Conservation (phyloP, 2,329 filamentous ascomycete species). For the Hypoxylon sp. region DNA sequence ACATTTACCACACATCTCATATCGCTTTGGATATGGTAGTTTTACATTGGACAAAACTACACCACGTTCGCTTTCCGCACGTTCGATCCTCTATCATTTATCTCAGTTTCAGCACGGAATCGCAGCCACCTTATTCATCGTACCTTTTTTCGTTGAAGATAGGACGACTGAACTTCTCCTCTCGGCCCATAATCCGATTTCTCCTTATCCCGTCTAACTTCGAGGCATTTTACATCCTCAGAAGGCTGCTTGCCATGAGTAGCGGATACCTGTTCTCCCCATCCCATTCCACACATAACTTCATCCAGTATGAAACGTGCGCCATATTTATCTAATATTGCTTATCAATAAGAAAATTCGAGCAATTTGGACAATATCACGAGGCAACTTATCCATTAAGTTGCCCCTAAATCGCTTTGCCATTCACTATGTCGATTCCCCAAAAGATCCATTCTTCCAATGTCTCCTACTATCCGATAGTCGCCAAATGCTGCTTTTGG, state of each 20-base stretch:
- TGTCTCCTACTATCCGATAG: no score
- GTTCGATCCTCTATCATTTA: not conserved
- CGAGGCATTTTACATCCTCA: not conserved
- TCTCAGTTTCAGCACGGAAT: not conserved
- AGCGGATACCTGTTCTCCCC: no score
- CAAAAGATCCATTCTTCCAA: no score
- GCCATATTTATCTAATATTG: no score
- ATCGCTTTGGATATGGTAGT: not conserved
- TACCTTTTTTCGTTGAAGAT: not conserved
- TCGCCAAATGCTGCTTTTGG: no score
- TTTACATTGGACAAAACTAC: not conserved
- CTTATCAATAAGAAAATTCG: not conserved
- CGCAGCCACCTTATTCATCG: not conserved
- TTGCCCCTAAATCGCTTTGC: not conserved
- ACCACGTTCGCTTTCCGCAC: not conserved
- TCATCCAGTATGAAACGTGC: no score
- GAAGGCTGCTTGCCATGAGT: no score
- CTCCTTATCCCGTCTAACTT: not conserved
- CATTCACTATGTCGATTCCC: no score
- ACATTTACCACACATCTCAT: not conserved
- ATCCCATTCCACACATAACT: no score
- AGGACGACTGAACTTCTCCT: not conserved
- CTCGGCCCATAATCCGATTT: not conserved
- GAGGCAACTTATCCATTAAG: not conserved
- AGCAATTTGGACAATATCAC: not conserved